Evolutionary conservation across 257 asterid species (phyloP).

Genomic region (Nicotiana tabacum): DNA sequence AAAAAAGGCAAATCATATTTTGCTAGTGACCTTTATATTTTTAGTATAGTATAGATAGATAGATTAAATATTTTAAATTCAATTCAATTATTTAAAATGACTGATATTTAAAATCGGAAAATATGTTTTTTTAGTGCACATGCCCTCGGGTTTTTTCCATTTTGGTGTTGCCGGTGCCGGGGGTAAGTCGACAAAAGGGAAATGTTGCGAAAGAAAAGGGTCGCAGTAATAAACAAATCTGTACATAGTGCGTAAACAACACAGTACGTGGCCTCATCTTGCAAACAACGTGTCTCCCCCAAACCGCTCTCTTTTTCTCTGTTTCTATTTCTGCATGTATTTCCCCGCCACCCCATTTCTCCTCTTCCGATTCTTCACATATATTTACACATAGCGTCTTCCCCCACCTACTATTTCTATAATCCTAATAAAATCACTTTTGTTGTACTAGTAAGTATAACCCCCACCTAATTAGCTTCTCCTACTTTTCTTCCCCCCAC

Average conservation of each 20-base stretch:
- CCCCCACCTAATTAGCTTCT: background rate
- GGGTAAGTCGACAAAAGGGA: too few species aligned
- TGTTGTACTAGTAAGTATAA: background rate
- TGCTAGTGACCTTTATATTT: too few species aligned
- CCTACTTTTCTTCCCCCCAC: background rate
- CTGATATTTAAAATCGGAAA: too few species aligned
- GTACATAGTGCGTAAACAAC: background rate
- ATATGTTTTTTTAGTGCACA: too few species aligned
- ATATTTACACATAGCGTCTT: background rate
- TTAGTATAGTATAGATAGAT: too few species aligned
- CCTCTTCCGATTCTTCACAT: background rate
- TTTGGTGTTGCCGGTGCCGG: too few species aligned
- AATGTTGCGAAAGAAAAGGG: too few species aligned
- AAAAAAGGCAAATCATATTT: too few species aligned
- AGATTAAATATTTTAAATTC: too few species aligned
- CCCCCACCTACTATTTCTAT: background rate
- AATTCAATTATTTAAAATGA: too few species aligned
- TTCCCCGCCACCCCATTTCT: background rate
- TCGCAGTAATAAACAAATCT: too few species aligned
- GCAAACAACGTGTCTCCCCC: constrained; percentile 14
- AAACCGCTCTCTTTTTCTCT: background rate
- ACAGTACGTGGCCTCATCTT: constrained; percentile 6
- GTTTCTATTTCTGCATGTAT: background rate
- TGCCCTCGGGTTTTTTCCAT: too few species aligned
- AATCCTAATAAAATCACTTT: background rate